Base-by-base conservation (phyloP, 805 yeast species). In the Candida succiphila region DNA sequence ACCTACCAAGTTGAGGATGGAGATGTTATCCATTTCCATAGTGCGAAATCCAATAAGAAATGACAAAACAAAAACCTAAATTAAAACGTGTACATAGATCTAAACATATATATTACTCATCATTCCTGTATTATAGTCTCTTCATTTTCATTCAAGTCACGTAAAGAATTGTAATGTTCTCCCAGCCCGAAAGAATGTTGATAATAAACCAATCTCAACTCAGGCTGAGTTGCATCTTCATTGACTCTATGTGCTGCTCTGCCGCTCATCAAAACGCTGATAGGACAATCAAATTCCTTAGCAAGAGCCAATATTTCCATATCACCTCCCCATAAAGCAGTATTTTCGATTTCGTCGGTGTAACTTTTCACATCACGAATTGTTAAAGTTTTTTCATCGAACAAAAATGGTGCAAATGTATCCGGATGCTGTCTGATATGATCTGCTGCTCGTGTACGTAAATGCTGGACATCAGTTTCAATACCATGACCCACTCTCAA, bases 301-400 rank as follows among this genome's bases (percentile, higher is more conserved):
- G 94, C 68, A 27, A 88, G 62, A 0, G 96, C 96, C 49, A 84
- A 55, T 15, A 89, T 76, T 60, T 89, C 98, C 63, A 86, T 63
- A 46, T 92, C 96, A 7, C 95, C 92, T 18, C 98, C 98, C 98
- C 98, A 89, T 65, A 83, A 72, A 0, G 94, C 77, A 0, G 95
- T 85, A n/a, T 54, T 63, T 38, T 71, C 81, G 37, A 89, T 65
- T 40, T 77, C 79, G 3, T 62, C 54, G 3, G 84, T 69, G 52
- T 92, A 92, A 17, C 72, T 72, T 25, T 71, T 78, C 20, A 88
- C 56, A 41, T 82, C 81, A 31, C 68, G 66, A 38, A 84, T 44
- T 7, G 70, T 61, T 63, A 78, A 66, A 1, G 88, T 80, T 12
- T 60, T 63, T 43, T 86, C 96, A 51, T 85, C 94, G 48, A 86